phyloP scores from a whole-genome alignment of 1,284 basidiomycete species.

The Trichosporon sp. region DNA sequence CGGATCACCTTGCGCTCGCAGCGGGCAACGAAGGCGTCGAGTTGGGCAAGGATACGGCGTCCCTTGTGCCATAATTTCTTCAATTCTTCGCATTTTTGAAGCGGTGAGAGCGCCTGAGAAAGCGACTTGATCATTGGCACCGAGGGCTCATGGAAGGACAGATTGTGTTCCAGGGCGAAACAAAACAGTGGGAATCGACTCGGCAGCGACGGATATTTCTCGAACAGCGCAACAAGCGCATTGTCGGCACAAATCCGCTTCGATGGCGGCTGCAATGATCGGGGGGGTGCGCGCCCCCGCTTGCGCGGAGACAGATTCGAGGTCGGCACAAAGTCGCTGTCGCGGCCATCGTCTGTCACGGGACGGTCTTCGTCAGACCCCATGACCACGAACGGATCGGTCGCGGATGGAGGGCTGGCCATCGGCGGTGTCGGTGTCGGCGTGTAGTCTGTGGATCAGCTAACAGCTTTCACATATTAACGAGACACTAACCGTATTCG shows the following conservation, averaged over 20 bases:
- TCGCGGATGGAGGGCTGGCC: neutral
- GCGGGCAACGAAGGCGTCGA: slow-evolving; percentile 52
- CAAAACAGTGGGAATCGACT: slow-evolving; percentile 55
- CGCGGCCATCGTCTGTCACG: neutral
- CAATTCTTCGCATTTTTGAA: slow-evolving; percentile 49
- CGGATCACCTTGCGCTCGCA: slow-evolving; percentile 54
- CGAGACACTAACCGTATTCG: neutral
- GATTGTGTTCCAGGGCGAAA: slow-evolving; percentile 50
- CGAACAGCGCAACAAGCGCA: slow-evolving; percentile 42
- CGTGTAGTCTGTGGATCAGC: neutral
- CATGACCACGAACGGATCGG: neutral
- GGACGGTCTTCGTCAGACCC: neutral
- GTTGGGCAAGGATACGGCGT: slow-evolving; percentile 48
- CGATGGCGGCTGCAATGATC: neutral
- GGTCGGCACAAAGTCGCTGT: neutral
- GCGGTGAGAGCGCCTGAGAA: slow-evolving; percentile 43
- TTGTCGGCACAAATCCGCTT: neutral
- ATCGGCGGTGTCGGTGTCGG: neutral
- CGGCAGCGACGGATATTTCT: slow-evolving; percentile 46
- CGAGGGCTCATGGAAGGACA: slow-evolving; percentile 52
- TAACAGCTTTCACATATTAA: neutral
- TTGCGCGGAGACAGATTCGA: slow-evolving; percentile 6
- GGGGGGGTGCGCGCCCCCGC: neutral
- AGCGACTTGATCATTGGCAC: slow-evolving; percentile 55
- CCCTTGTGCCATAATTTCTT: slow-evolving; percentile 50